phyloP scores from a whole-genome alignment of 768 basidiomycete genomes.

The Pisolithus sp. region DNA sequence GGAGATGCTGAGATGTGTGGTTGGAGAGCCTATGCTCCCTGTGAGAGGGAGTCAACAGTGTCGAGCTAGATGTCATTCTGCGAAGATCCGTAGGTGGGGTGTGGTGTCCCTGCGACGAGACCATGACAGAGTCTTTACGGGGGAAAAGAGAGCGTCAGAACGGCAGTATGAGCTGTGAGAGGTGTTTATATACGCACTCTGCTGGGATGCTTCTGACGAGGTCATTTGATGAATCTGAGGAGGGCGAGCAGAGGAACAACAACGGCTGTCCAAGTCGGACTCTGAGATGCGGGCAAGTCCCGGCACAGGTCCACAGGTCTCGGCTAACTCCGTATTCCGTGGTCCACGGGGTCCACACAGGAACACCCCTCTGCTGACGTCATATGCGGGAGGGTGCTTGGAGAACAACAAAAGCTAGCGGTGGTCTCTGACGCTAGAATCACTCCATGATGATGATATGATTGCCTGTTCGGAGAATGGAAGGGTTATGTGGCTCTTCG shows the following conservation, averaged over 20 bases:
- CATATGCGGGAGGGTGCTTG: too few relatives aligned
- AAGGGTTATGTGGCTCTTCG: neutral
- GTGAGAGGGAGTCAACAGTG: slow-evolving; percentile 35
- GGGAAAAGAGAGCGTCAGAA: neutral
- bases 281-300: neutral
- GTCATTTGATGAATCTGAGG: neutral
- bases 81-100: slow-evolving; percentile 43
- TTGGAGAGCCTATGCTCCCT: slow-evolving; percentile 35
- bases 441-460: neutral
- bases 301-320: neutral
- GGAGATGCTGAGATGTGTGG: slow-evolving; percentile 44
- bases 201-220: neutral
- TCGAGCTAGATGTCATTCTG: slow-evolving; percentile 47
- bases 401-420: neutral
- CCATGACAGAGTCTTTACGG: slow-evolving; percentile 9
- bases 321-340: neutral
- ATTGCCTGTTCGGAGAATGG: neutral
- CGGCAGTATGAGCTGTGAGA: too few relatives aligned
- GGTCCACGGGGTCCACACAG: neutral
- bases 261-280: neutral
- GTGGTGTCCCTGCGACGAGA: slow-evolving; percentile 11
- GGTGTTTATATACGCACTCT: neutral
- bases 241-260: neutral
- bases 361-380: neutral
- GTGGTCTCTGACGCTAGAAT: neutral